Base-by-base conservation (phyloP, 2,329 filamentous ascomycete genomes). In the Cordyceps militaris region DNA sequence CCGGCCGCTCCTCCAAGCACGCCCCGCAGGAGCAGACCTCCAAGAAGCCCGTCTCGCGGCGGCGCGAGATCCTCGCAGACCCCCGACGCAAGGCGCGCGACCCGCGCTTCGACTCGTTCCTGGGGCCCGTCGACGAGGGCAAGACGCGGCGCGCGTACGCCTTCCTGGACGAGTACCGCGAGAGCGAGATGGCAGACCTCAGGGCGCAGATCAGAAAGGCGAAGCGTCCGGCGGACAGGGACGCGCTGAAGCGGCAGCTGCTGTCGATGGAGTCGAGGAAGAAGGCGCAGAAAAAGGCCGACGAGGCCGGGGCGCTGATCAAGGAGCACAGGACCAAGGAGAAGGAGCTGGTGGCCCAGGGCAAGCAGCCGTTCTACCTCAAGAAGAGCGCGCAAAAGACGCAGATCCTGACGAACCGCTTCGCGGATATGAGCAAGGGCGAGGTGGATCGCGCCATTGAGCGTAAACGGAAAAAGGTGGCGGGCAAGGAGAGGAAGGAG, bases 311-410 rank as follows among this genome's bases (percentile, higher is more conserved):
- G 64, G 81, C 84, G 58, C 75, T 97, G 43, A 66, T 93, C 56
- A 78, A 83, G 46, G 85, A 88, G 71, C 92, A 97, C 74, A 83
- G 88, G 67, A 82, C 82, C 74, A 80, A 85, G 70, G 94, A 99
- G 78, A 91, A 90, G 75, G 88, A 92, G 70, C 75, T 89, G 60
- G 85, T 97, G 53, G 85, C 85, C 66, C 83, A 95, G 75, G 94
- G 94, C 61, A 97, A 97, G 83, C 84, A 82, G 69, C 93, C 94
- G 0, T 99, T 91, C 75, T 97, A 90, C 73, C 76, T 97, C 66
- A 99, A 99, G 83, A 87, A 86, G 76, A 85, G 86, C 67, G 93
- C 97, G 74, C 83, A 94, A 78, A 96, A 94, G 85, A 91, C 93
- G 78, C 78, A 87, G 72, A 78, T 91, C 57, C 76, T 97, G 61